Evolutionary conservation across 2,329 filamentous ascomycete species (phyloP).

Genomic region (Trichoderma sp.): DNA sequence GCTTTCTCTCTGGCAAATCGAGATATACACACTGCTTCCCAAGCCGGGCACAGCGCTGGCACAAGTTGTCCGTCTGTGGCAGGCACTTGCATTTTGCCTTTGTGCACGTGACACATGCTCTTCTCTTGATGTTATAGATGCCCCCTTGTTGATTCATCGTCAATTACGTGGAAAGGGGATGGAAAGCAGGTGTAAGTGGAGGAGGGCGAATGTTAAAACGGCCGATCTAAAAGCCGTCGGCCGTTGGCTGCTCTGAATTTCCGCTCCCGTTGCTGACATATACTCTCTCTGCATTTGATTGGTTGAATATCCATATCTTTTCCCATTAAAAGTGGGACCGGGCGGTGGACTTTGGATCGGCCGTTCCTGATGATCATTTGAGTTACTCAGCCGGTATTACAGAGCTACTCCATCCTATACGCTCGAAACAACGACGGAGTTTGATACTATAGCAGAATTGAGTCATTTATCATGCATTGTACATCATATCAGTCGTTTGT

Average conservation of each 20-base stretch:
- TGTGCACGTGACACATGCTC: constrained; percentile 20
- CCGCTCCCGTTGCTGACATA: constrained; percentile 10
- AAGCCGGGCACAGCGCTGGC: constrained; percentile 17
- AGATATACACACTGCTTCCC: constrained; percentile 18
- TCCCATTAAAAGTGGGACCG: background rate
- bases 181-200: background rate
- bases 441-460: background rate
- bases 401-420: background rate
- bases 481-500: background rate
- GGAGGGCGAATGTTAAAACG: background rate
- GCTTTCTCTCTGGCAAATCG: constrained; percentile 17
- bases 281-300: background rate
- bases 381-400: background rate
- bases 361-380: background rate
- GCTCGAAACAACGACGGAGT: background rate
- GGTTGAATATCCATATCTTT: background rate
- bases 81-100: constrained; percentile 16
- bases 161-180: no score
- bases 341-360: background rate
- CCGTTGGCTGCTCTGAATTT: background rate
- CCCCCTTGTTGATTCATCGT: background rate
- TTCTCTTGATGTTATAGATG: background rate
- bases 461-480: background rate
- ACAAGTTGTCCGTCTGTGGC: constrained; percentile 7
- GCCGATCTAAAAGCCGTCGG: constrained; percentile 12